Evolutionary conservation across 164 flowering plant species (phyloP).

Genomic region (Magnolia changhungtana): DNA sequence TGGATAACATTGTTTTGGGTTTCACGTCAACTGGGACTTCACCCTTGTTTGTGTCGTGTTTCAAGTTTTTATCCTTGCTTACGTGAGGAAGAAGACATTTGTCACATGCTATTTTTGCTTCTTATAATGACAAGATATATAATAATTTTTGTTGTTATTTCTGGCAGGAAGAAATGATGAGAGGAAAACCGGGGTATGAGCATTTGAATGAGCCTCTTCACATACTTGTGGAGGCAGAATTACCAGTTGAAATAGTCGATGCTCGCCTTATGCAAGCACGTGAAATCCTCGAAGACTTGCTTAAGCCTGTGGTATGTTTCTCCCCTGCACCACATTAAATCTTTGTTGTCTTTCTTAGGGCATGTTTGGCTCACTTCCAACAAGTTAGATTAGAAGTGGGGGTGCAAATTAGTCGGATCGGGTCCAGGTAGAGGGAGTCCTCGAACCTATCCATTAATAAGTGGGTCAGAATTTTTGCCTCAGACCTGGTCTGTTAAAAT

Average conservation of each 20-base stretch:
- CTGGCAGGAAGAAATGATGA: constrained; percentile 84
- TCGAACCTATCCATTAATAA: too few relatives aligned
- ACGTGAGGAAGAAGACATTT: too few relatives aligned
- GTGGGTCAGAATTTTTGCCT: not conserved
- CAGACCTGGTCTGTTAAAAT: not conserved
- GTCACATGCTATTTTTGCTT: not conserved
- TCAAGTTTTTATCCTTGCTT: too few relatives aligned
- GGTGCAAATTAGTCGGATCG: not conserved
- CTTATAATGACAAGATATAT: not conserved
- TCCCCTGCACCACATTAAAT: not conserved
- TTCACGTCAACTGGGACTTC: too few relatives aligned
- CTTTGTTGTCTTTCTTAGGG: not conserved
- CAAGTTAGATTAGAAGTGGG: not conserved
- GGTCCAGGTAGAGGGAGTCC: not conserved
- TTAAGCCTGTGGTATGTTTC: constrained; percentile 65
- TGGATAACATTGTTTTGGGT: too few relatives aligned
- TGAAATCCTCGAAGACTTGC: constrained; percentile 83
- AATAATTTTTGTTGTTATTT: not conserved
- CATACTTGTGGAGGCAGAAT: constrained; percentile 86
- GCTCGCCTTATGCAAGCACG: constrained; percentile 84
- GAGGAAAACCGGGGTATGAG: constrained; percentile 93
- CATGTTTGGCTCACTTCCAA: not conserved
- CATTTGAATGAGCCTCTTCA: constrained; percentile 95
- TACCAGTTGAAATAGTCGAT: constrained; percentile 85
- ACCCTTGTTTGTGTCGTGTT: too few relatives aligned